Evolutionary conservation across 2,329 filamentous ascomycete species (phyloP), one percentile per base, ranked within the genome.

Genomic region (Tolypocladium album): DNA sequence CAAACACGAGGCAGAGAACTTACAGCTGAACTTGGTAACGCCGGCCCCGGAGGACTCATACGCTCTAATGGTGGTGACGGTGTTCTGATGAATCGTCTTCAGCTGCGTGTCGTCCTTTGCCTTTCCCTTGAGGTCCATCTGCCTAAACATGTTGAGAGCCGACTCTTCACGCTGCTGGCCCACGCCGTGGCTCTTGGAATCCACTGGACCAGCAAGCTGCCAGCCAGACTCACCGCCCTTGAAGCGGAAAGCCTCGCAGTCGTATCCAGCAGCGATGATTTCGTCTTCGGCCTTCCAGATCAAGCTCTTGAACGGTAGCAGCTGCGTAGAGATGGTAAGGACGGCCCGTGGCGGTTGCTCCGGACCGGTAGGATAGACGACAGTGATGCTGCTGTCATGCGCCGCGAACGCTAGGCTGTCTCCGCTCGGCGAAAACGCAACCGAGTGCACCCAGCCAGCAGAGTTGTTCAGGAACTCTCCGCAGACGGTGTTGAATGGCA

Each of bases 51-150:
- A 79, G 60, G 82, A 82, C 68, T 92, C 85, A 71, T 88, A 97
- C 24, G 85, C 81, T 52, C 94, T 85, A 57, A 99, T 79, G 2
- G 87, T 96, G 70, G 85, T 91, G 71, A 99, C 90, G 34, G 92
- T 96, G 77, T 99, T 99, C 74, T 99, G 94, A 76, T 99, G 94
- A 55, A 94, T 86, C 13, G 94, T 97, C 78, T 91, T 94, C 67
- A 99, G 81, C 78, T 96, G 90, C 4, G 92, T 97, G 72, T 97
- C 92, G 69, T 96, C 92, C 71, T 90, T 90, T 60, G 82, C 79
- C 76, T 96, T 96, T 63, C 94, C 94, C 82, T 94, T 96, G 65
- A 99, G 82, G 75, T 99, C 94, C 94, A 99, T 97, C 79, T 97
- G 92, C 69, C 87, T 86, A 79, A 99, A 99, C 91, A 97, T 96